phyloP scores from a whole-genome alignment of 495 filamentous ascomycete genomes.

The Patellaria atrata region DNA sequence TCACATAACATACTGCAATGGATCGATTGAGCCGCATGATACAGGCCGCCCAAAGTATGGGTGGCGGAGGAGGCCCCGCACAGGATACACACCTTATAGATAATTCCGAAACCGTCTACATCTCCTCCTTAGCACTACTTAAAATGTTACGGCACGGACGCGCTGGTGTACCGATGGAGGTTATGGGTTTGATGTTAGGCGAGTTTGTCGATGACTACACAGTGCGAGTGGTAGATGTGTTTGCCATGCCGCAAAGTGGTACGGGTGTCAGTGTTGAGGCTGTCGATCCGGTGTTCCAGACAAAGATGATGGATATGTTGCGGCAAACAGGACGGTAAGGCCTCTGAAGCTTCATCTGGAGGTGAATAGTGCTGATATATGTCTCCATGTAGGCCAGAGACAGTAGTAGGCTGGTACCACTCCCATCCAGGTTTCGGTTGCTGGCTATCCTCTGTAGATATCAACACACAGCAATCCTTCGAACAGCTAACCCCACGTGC shows the following conservation, averaged over 20 bases:
- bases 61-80: constrained; percentile 54
- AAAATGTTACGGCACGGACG: constrained; percentile 98
- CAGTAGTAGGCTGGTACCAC: constrained; percentile 98
- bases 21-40: constrained; percentile 79
- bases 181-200: constrained; percentile 98
- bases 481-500: constrained; percentile 92
- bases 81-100: constrained; percentile 88
- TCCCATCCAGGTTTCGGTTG: constrained; percentile 98
- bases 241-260: constrained; percentile 99
- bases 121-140: constrained; percentile 88
- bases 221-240: constrained; percentile 92
- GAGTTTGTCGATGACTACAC: constrained; percentile 99
- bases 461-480: constrained; percentile 98
- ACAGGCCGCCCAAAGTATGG: constrained; percentile 63
- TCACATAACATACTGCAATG: constrained; percentile 38
- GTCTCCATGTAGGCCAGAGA: constrained; percentile 54
- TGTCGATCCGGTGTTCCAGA: constrained; percentile 96
- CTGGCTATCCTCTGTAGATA: constrained; percentile 97
- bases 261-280: constrained; percentile 97
- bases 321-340: constrained; percentile 85
- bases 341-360: too few species aligned
- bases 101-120: constrained; percentile 98
- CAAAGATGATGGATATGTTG: constrained; percentile 99
- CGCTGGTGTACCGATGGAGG: constrained; percentile 98
- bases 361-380: constrained; percentile 8